A percentile compares a stretch with the other conserved stretches of the same genome.
These are phyloP conservation scores for Suillus weaverae DNA, from an alignment of 768 basidiomycete species.

Conservation along the genomic window DNA sequence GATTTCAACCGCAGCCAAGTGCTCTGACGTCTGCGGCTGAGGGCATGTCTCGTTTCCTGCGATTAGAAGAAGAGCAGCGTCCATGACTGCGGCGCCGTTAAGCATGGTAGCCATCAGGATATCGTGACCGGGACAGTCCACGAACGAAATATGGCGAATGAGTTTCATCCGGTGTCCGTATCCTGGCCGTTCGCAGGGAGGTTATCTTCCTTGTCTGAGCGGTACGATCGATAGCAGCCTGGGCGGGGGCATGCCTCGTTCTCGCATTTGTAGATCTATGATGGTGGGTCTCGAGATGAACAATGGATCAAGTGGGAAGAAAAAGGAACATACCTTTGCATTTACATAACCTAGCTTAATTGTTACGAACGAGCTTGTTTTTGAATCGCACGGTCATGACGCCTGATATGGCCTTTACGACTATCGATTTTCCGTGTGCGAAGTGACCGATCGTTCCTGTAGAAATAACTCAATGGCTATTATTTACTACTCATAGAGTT, in stretches of 20 bases:
- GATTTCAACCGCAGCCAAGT: constrained; percentile 97
- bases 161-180: constrained; percentile 85
- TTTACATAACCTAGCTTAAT: constrained; percentile 99
- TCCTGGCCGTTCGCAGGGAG: constrained; percentile 89
- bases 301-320: constrained; percentile 10
- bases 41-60: constrained; percentile 99
- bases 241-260: constrained; percentile 91
- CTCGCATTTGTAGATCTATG: constrained; percentile 96
- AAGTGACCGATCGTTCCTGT: constrained; percentile 97
- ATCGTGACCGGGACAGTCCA: constrained; percentile 96
- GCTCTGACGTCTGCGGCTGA: constrained; percentile 97
- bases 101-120: constrained; percentile 99
- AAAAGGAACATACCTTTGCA: constrained; percentile 75
- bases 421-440: constrained; percentile 92
- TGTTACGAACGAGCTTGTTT: constrained; percentile 98
- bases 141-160: constrained; percentile 95
- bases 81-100: constrained; percentile 99
- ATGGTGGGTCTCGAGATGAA: constrained; percentile 9
- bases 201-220: constrained; percentile 92
- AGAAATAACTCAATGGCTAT: constrained; percentile 7
- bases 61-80: constrained; percentile 91
- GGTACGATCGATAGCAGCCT: constrained; percentile 91
- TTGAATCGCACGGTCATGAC: constrained; percentile 99
- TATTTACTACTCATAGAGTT: no score
- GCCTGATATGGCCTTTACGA: constrained; percentile 97